These are phyloP conservation scores for Cyberlindnera japonica DNA, from an alignment of 805 yeast species.

Conservation along the genomic window DNA sequence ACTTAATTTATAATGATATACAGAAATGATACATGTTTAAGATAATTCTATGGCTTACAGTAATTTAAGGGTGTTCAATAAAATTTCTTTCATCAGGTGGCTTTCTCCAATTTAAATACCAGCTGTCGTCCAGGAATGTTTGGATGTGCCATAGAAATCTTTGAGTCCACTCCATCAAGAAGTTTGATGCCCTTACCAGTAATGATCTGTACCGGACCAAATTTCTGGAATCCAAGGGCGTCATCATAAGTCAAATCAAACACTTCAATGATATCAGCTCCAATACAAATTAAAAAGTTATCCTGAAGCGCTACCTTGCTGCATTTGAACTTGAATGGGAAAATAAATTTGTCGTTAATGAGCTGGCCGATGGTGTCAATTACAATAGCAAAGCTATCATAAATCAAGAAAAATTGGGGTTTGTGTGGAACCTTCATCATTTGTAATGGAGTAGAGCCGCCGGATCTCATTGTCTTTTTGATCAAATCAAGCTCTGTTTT, in stretches of 20 bases:
- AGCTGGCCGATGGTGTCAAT: slow-evolving; percentile 57
- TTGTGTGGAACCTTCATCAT: slow-evolving; percentile 58
- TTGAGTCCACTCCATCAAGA: slow-evolving; percentile 39
- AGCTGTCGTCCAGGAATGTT: slow-evolving; percentile 57
- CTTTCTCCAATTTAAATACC: slow-evolving; percentile 36
- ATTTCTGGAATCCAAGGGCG: slow-evolving; percentile 29
- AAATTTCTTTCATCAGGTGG: no score
- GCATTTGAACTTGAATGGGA: slow-evolving; percentile 41
- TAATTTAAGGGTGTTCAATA: no score
- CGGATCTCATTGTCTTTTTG: slow-evolving; percentile 36
- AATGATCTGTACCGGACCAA: slow-evolving; percentile 61
- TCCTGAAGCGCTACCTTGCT: slow-evolving; percentile 38
- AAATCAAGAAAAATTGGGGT: slow-evolving; percentile 56
- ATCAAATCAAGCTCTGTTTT: slow-evolving; percentile 35
- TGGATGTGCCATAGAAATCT: slow-evolving; percentile 62
- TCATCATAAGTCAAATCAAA: slow-evolving; percentile 52
- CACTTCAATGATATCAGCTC: slow-evolving; percentile 67
- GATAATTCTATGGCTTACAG: no score
- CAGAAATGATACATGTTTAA: background rate
- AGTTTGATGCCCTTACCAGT: slow-evolving; percentile 62
- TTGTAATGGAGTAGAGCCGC: slow-evolving; percentile 48
- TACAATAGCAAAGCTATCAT: slow-evolving; percentile 66
- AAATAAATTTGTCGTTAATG: slow-evolving; percentile 36
- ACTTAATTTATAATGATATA: background rate
- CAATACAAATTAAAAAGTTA: slow-evolving; percentile 49